Evolutionary conservation across 176 grass and related monocot genomes (phyloP), one percentile per base, ranked within the genome.

Genomic region (Oryza longistaminata): DNA sequence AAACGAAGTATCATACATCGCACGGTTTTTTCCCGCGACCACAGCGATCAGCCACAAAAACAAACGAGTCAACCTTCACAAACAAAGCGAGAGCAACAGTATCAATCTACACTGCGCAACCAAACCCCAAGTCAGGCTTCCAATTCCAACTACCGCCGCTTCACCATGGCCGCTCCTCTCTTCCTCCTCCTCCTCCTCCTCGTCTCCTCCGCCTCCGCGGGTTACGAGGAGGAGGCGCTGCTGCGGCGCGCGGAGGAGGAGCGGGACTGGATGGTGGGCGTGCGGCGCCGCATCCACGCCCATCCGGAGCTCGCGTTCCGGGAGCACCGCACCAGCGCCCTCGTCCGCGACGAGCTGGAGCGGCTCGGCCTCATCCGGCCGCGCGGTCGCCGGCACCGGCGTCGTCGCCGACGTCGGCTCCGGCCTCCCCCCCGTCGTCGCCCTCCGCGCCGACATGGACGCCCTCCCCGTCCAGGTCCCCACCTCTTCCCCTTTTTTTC

Each of bases 401-500:
- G 79, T 95, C 17, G 83, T 95, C 35, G 89, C 93, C 9, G 91
- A 93, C 8, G 85, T 98, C 0, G 96, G 96, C 58, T 95, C 91
- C n/a, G 93, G 93, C 11, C 10, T 34, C 13, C 22, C 83, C n/a
- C 96, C 96, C 0, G 45, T 98, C 81, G 81, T 98, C 53, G 93
- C 96, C 22, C 90, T 98, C 61, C 96, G 96, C 33, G 93, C 96
- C 45, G 96, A 98, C 79, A 98, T 98, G 91, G 96, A 98, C 65
- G 96, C 96, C 12, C 91, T 98, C 17, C 96, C 93, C 25, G 21
- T 95, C 27, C 96, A 94, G 85, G 96, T 93, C 48, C 48, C 69
- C 15, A 10, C 42, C 42, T 44, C 45, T 31, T 4, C 29, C 58
- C 67, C 44, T 5, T 22, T 19, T 19, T 31, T 31, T 64, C 70